Base-by-base conservation (phyloP, 2,329 filamentous ascomycete genomes). In the Aspergillus phoenicis region DNA sequence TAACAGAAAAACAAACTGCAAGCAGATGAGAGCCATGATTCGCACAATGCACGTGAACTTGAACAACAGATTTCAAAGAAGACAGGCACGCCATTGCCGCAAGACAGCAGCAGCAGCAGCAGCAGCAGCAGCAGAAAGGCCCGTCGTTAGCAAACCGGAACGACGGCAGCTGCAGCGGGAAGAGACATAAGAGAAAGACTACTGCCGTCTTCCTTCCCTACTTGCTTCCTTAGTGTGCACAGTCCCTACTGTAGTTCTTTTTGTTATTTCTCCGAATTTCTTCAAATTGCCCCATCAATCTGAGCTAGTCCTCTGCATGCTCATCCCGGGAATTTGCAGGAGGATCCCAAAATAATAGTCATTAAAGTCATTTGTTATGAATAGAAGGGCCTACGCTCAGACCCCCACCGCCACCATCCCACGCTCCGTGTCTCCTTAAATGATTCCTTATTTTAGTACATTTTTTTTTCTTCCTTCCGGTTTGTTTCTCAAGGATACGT, bases 81-180 rank as follows among this genome's bases (percentile, higher is more conserved):
- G 36, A 24, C 11, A 2, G 20, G 47, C 24, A 56, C 52, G 39
- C 52, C 52, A 55, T 39, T 20, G 26, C 41, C 39, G 26, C n/a
- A 22, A 47, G 41, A 26, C 24, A 45, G 22, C 28, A 55, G 52
- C 20, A 55, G 52, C 11, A 45, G 39, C 20, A 55, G 52, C 11
- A 45, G 39, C 24, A 45, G 22, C 28, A 55, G 52, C 20, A 55
- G 52, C 11, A 45, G 39, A 3, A 47, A 24, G 15, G 11, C 49
- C 57, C 56, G 57, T 59, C 48, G 52, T 36, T 11, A 36, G 55
- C 64, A 63, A 65, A 65, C 64, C 57, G 59, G 57, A 36, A 36
- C 11, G 38, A 41, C 39, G 53, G 38, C 61, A 58, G 47, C 33
- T 36, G 33, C 41, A 30, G 58, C 64, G 64, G 64, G 53, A 59